These are phyloP conservation scores for Fusarium zealandicum DNA, from an alignment of 2,329 filamentous ascomycete genomes.

Conservation along the genomic window DNA sequence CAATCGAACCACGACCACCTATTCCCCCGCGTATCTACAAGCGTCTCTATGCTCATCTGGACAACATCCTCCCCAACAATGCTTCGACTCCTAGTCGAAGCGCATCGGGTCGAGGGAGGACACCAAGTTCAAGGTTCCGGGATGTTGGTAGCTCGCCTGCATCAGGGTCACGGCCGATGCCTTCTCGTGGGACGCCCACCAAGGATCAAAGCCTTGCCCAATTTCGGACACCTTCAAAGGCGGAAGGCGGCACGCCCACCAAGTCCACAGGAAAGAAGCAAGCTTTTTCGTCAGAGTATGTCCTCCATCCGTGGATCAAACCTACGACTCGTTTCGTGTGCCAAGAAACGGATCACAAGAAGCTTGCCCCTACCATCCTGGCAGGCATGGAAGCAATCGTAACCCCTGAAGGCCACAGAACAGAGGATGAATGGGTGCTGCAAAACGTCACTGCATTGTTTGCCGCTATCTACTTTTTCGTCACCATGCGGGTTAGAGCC, in stretches of 20 bases:
- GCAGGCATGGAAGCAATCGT: conserved; percentile 72
- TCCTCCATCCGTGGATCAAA: conserved; percentile 72
- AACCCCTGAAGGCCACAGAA: conserved; percentile 51
- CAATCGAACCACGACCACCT: conserved; percentile 77
- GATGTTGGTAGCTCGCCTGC: conserved; percentile 38
- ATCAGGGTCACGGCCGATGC: conserved; percentile 44
- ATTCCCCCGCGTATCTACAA: conserved; percentile 83
- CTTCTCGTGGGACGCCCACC: conserved; percentile 55
- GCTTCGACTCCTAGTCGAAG: conserved; percentile 43
- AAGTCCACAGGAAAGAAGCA: conserved; percentile 51
- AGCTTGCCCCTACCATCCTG: conserved; percentile 74
- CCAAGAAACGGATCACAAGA: conserved; percentile 64
- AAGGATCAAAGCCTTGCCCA: conserved; percentile 54
- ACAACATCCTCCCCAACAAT: conserved; percentile 68
- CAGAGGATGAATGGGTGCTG: conserved; percentile 58
- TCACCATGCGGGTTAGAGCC: conserved; percentile 58
- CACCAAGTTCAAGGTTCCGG: conserved; percentile 45
- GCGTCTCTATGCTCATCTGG: conserved; percentile 81
- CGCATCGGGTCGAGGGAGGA: conserved; percentile 42
- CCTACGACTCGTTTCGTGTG: conserved; percentile 71
- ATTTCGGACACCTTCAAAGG: conserved; percentile 49
- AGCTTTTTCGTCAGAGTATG: conserved; percentile 41
- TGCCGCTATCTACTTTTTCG: conserved; percentile 67
- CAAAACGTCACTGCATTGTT: conserved; percentile 62
- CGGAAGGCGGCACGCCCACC: conserved; percentile 47